phyloP scores from a whole-genome alignment of 1,139 yeast genomes.

The Hanseniaspora sp. region DNA sequence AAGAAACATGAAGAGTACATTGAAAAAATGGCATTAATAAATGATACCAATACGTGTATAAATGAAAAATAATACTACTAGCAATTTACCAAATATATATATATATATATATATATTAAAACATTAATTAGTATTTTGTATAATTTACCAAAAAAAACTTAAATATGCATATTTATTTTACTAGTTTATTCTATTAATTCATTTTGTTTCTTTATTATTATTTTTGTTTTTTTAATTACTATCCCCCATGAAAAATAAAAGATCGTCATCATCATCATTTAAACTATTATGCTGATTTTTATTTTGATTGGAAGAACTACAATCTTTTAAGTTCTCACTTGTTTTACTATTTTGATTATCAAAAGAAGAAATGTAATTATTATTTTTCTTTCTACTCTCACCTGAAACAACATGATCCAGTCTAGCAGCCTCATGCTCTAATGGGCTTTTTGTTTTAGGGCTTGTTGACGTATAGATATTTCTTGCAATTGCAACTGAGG shows the following conservation, averaged over 20 bases:
- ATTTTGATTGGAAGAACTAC: background rate
- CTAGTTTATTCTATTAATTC: background rate
- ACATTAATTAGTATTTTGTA: no score
- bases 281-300: constrained; percentile 17
- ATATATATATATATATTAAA: background rate
- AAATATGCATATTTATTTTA: no score
- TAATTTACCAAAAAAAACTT: no score
- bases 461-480: background rate
- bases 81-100: background rate
- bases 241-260: constrained; percentile 82
- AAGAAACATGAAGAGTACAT: constrained; percentile 29
- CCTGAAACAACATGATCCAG: background rate
- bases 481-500: background rate
- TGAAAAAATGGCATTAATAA: constrained; percentile 21
- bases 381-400: background rate
- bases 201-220: background rate
- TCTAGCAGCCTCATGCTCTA: background rate
- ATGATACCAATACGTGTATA: background rate
- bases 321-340: background rate
- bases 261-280: constrained; percentile 66
- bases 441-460: background rate
- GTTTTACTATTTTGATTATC: no score
- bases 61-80: background rate
- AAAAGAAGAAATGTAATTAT: background rate
- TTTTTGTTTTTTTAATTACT: constrained; percentile 38